Percentiles rank a stretch among this genome's conserved stretches.
phyloP scores from a whole-genome alignment of 495 filamentous ascomycete species.

The Aspergillus homomorphus region DNA sequence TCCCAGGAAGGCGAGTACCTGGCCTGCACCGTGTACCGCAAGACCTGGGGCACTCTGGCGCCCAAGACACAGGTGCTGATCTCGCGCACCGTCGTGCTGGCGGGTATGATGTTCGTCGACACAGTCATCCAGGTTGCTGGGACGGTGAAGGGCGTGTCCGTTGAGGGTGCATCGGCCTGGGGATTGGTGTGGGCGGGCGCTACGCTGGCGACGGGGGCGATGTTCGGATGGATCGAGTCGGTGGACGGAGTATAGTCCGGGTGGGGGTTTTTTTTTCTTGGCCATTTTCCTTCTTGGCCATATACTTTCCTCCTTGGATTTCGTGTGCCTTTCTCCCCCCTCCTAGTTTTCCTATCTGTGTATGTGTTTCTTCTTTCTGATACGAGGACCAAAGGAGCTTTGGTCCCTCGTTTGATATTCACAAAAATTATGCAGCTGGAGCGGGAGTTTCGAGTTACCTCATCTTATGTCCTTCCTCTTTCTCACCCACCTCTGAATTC shows the following conservation, averaged over 20 bases:
- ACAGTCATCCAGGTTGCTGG: slow-evolving; percentile 62
- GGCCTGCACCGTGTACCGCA: slow-evolving; percentile 53
- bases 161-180: slow-evolving; percentile 65
- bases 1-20: slow-evolving; percentile 56
- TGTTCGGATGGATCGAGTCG: slow-evolving; percentile 58
- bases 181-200: slow-evolving; percentile 67
- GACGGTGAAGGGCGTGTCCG: slow-evolving; percentile 63
- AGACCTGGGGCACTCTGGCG: slow-evolving; percentile 53
- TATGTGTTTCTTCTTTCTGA: too few species aligned
- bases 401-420: too few species aligned
- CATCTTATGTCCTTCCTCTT: too few species aligned
- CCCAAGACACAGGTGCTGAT: slow-evolving; percentile 62
- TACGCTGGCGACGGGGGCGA: slow-evolving; percentile 53
- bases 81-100: slow-evolving; percentile 59
- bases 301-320: background rate
- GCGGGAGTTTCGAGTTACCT: too few species aligned
- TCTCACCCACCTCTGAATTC: too few species aligned
- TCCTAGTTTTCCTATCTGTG: too few species aligned
- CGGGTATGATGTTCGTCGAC: slow-evolving; percentile 53
- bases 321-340: too few species aligned
- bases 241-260: slow-evolving; percentile 42
- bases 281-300: slow-evolving; percentile 5
- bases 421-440: too few species aligned
- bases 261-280: slow-evolving; percentile 9
- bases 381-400: too few species aligned